Evolutionary conservation across 768 basidiomycete genomes (phyloP).

Genomic region (Mrakia hoshinonis): DNA sequence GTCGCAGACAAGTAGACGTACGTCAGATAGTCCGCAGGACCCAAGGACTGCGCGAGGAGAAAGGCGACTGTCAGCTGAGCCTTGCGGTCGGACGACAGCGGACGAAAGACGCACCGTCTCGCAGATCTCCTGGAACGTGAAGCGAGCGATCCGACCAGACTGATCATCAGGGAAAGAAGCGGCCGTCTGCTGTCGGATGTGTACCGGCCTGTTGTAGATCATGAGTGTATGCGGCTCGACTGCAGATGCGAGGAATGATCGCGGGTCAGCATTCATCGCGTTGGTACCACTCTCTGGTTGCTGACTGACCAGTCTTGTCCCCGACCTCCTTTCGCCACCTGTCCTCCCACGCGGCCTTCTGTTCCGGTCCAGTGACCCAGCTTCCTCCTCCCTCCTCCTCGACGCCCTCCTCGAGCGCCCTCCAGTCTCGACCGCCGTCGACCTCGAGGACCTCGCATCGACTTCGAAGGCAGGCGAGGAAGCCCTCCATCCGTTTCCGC

Average conservation of each 20-base stretch:
- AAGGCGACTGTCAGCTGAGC: background rate
- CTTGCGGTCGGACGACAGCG: background rate
- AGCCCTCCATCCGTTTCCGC: constrained; percentile 23
- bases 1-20: background rate
- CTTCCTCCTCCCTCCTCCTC: constrained; percentile 7
- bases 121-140: constrained; percentile 22
- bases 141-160: background rate
- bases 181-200: constrained; percentile 1
- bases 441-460: constrained; percentile 28
- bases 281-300: background rate
- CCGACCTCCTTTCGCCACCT: background rate
- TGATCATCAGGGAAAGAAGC: background rate
- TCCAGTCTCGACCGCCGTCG: constrained; percentile 25
- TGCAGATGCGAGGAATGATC: background rate
- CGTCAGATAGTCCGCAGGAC: constrained; percentile 21
- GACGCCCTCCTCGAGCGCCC: background rate
- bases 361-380: background rate
- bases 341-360: background rate
- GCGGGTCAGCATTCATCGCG: background rate
- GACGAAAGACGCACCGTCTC: constrained; percentile 9
- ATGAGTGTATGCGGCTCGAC: background rate
- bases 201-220: constrained; percentile 22
- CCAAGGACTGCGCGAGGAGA: constrained; percentile 3
- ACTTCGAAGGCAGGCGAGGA: constrained; percentile 18
- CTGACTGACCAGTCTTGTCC: background rate